These are phyloP conservation scores for Medicago truncatula DNA, from an alignment of 306 rosid species.

Conservation along the genomic window MtrunA17r5.0-ANR NC_053045.1:43560501-43561000, in stretches of 20 bases:
- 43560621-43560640: slow-evolving; percentile 4
- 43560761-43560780: slow-evolving; percentile 61
- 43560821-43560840: slow-evolving; percentile 83
- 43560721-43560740: slow-evolving; percentile 18
- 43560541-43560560: neutral
- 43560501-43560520: neutral
- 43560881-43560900: slow-evolving; percentile 32
- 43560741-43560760: slow-evolving; percentile 5
- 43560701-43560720: slow-evolving; percentile 12
- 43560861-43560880: slow-evolving; percentile 36
- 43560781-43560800: slow-evolving; percentile 82
- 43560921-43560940: slow-evolving; percentile 1
- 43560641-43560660: slow-evolving; percentile 10
- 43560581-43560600: neutral
- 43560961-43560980: slow-evolving; percentile 65
- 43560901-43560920: slow-evolving; percentile 38
- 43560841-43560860: slow-evolving; percentile 80
- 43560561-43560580: slow-evolving; percentile 18
- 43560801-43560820: slow-evolving; percentile 58
- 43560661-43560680: slow-evolving; percentile 15
- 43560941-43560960: slow-evolving; percentile 22
- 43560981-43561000: slow-evolving; percentile 96
- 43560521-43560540: neutral
- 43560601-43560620: neutral
- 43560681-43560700: neutral